phyloP scores from a whole-genome alignment of 768 basidiomycete genomes.

The Termitomyces eurrhizus region DNA sequence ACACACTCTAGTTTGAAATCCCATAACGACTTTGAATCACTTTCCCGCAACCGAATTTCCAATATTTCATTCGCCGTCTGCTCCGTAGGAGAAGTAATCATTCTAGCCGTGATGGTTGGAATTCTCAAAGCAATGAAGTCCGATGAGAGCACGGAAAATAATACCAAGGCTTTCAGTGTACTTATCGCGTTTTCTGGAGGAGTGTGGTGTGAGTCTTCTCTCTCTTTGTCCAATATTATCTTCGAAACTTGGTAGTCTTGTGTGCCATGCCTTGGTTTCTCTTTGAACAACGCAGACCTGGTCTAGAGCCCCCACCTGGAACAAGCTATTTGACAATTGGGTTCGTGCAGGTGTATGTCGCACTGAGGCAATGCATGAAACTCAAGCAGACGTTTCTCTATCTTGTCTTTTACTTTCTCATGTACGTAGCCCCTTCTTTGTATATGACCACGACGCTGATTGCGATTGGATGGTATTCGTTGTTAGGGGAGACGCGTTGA shows the following conservation, averaged over 20 bases:
- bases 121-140: slow-evolving; percentile 65
- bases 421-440: slow-evolving; percentile 37
- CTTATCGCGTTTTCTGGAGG: slow-evolving; percentile 78
- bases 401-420: slow-evolving; percentile 72
- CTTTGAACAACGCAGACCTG: slow-evolving; percentile 63
- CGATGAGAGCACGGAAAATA: slow-evolving; percentile 60
- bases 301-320: slow-evolving; percentile 53
- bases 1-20: slow-evolving; percentile 34
- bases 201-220: slow-evolving; percentile 55
- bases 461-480: not conserved
- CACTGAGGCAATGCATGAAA: slow-evolving; percentile 58
- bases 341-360: slow-evolving; percentile 61
- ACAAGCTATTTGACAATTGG: slow-evolving; percentile 59
- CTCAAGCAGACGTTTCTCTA: slow-evolving; percentile 75
- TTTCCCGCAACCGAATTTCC: slow-evolving; percentile 68
- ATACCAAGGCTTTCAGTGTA: slow-evolving; percentile 71
- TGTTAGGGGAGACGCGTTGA: slow-evolving; percentile 69
- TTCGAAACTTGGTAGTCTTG: slow-evolving; percentile 35
- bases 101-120: slow-evolving; percentile 71
- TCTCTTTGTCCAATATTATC: not conserved
- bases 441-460: not conserved
- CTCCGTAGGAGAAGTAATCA: slow-evolving; percentile 66
- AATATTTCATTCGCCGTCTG: slow-evolving; percentile 71
- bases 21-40: slow-evolving; percentile 54
- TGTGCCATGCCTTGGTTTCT: slow-evolving; percentile 75